Conservation (phyloP, 306 rosid genomes). For the Boehmeria nivea region DNA sequence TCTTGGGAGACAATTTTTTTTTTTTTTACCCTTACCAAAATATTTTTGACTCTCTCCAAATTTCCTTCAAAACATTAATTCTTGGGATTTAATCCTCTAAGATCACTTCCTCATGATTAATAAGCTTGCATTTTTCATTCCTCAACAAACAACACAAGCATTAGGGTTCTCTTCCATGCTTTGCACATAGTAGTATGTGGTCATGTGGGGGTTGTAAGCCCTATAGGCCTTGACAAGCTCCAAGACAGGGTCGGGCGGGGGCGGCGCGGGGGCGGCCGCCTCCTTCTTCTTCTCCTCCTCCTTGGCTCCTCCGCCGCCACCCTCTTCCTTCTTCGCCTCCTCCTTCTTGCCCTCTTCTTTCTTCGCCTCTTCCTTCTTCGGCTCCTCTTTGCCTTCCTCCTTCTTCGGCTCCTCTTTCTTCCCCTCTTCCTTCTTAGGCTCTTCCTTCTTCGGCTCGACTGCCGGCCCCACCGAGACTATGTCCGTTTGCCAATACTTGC, state of each 20-base stretch:
- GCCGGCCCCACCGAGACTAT: slow-evolving; percentile 71
- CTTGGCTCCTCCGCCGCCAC: slow-evolving; percentile 36
- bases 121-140: not conserved
- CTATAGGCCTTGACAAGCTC: slow-evolving; percentile 63
- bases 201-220: slow-evolving; percentile 63
- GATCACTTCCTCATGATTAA: not conserved
- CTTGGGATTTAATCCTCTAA: slow-evolving; percentile 11
- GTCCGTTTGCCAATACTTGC: slow-evolving; percentile 64
- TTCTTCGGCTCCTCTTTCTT: slow-evolving; percentile 55
- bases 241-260: slow-evolving; percentile 45
- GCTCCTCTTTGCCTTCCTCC: slow-evolving; percentile 44
- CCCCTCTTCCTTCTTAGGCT: slow-evolving; percentile 56
- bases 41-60: not conserved
- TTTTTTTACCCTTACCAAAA: slow-evolving; percentile 15
- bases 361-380: slow-evolving; percentile 28
- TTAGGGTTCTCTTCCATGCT: slow-evolving; percentile 95
- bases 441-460: slow-evolving; percentile 87
- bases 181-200: slow-evolving; percentile 61
- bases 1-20: slow-evolving; percentile 17
- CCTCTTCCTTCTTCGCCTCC: slow-evolving; percentile 38
- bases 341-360: slow-evolving; percentile 45
- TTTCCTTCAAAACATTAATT: slow-evolving; percentile 1
- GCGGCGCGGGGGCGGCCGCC: slow-evolving; percentile 1
- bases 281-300: slow-evolving; percentile 38
- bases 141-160: slow-evolving; percentile 63